These are phyloP conservation scores for Geotrichum carabidarum DNA, from an alignment of 1,139 yeast species.

Conservation along the genomic window DNA sequence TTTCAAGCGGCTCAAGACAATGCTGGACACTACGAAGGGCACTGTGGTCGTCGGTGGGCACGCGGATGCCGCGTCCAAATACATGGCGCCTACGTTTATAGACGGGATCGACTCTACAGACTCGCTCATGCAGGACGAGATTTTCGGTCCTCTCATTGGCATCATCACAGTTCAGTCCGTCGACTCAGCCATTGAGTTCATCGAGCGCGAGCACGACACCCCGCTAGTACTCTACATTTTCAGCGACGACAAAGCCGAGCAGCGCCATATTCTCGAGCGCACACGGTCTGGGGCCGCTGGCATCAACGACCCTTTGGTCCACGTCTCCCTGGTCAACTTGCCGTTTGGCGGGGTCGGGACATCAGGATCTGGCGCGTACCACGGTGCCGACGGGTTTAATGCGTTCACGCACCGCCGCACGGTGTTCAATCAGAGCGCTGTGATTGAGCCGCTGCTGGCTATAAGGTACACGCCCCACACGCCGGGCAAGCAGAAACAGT, in stretches of 20 bases:
- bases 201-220: constrained; percentile 60
- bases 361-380: constrained; percentile 68
- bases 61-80: constrained; percentile 43
- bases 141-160: constrained; percentile 86
- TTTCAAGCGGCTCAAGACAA: constrained; percentile 47
- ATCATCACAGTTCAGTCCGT: constrained; percentile 53
- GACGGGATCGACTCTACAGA: constrained; percentile 61
- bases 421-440: constrained; percentile 48
- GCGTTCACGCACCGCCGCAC: constrained; percentile 76
- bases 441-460: constrained; percentile 11
- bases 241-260: constrained; percentile 50
- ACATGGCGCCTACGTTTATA: constrained; percentile 70
- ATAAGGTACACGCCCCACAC: constrained; percentile 17
- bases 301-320: constrained; percentile 69
- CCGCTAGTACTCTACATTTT: constrained; percentile 83
- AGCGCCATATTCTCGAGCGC: constrained; percentile 47
- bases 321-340: constrained; percentile 61
- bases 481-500: constrained; percentile 2
- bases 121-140: constrained; percentile 66
- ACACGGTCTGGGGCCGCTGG: constrained; percentile 75
- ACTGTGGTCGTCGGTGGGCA: constrained; percentile 51
- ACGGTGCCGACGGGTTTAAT: constrained; percentile 67
- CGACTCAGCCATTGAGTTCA: constrained; percentile 46
- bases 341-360: constrained; percentile 93
- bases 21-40: constrained; percentile 55